Evolutionary conservation across 2,329 filamentous ascomycete species (phyloP).

Genomic region (Colletotrichum filicis): DNA sequence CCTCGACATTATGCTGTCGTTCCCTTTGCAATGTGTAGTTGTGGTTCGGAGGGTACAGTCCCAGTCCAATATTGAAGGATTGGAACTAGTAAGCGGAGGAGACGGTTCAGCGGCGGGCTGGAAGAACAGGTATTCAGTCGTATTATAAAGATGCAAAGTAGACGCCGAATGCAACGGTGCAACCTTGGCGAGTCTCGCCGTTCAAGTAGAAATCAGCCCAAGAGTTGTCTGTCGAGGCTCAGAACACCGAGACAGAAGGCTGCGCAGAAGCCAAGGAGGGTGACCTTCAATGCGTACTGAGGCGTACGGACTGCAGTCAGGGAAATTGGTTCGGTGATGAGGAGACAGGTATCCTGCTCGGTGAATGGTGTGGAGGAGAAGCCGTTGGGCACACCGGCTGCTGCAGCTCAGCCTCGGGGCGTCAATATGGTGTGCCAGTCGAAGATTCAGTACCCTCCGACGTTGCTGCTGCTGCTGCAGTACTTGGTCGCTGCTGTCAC

Average conservation of each 20-base stretch:
- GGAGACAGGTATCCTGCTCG: not conserved
- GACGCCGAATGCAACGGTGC: not conserved
- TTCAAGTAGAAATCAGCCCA: not conserved
- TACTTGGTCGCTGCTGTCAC: not conserved
- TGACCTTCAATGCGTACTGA: not conserved
- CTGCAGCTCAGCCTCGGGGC: constrained; percentile 10
- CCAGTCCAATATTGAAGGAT: not conserved
- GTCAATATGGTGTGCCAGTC: constrained; percentile 1
- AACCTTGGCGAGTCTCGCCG: not conserved
- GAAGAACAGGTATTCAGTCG: not conserved
- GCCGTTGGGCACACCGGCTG: constrained; percentile 5
- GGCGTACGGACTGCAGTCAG: not conserved
- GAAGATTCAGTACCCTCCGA: not conserved
- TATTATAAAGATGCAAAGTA: not conserved
- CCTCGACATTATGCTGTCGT: constrained; percentile 36
- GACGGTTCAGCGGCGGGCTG: not conserved
- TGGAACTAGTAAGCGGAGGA: not conserved
- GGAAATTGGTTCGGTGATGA: not conserved
- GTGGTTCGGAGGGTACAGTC: not conserved
- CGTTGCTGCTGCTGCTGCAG: constrained; percentile 4
- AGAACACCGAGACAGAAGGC: not conserved
- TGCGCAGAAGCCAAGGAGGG: not conserved
- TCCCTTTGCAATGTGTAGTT: not conserved
- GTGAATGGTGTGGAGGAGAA: not conserved
- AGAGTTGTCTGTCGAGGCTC: not conserved